Conservation (phyloP, 331 rosid species). For the Quercus phellos region DNA sequence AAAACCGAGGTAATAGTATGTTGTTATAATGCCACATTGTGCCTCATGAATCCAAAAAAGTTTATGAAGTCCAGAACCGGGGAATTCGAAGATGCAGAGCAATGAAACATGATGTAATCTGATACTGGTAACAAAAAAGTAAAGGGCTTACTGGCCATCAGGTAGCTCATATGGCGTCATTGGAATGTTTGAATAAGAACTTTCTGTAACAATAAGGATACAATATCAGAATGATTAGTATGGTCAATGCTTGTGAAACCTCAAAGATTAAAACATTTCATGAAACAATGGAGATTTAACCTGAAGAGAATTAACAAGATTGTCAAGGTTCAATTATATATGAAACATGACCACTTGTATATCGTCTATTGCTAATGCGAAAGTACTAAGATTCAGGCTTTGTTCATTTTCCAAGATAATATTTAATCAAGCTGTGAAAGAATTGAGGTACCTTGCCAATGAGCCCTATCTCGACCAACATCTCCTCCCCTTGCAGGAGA, state of each 20-base stretch:
- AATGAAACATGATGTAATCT: not conserved
- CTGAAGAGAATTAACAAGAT: not conserved
- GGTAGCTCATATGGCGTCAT: constrained; percentile 97
- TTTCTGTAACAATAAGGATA: constrained; percentile 52
- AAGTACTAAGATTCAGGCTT: not conserved
- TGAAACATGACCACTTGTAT: not conserved
- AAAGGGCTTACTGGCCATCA: constrained; percentile 95
- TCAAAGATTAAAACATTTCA: constrained; percentile 6
- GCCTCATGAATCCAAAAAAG: not conserved
- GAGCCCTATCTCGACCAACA: too few species aligned
- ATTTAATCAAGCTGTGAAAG: not conserved
- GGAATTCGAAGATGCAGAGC: constrained; percentile 23
- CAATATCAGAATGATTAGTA: constrained; percentile 14
- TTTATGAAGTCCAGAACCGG: constrained; percentile 4
- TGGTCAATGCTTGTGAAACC: constrained; percentile 11
- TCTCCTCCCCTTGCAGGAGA: too few species aligned
- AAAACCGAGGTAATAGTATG: constrained; percentile 14
- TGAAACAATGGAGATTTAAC: constrained; percentile 15
- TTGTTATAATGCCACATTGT: constrained; percentile 7
- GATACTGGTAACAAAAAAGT: constrained; percentile 14
- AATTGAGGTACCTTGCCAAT: not conserved
- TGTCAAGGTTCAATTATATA: not conserved
- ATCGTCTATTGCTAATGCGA: not conserved
- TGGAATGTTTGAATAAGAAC: constrained; percentile 91
- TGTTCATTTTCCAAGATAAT: not conserved